Percentiles rank a stretch among this genome's conserved stretches.
Conservation (phyloP, 2,329 filamentous ascomycete species). For the Trichoderma koningiopsis region DNA sequence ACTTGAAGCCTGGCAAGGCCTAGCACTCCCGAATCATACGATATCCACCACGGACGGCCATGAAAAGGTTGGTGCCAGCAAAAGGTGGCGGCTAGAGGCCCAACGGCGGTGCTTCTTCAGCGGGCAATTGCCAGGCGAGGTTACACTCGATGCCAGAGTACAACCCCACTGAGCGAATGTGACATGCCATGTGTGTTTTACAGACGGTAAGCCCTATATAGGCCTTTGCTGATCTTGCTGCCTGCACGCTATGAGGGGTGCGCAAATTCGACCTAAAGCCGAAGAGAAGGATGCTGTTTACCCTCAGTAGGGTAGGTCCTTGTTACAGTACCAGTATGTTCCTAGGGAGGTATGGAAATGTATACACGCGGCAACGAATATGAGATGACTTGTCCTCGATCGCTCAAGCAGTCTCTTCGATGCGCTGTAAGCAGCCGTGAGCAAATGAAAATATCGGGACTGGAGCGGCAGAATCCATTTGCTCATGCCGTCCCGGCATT, state of each 20-base stretch:
- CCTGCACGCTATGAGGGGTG: not conserved
- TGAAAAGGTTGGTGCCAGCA: not conserved
- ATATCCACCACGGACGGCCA: not conserved
- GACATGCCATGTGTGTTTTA: not conserved
- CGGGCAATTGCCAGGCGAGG: not conserved
- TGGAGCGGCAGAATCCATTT: not conserved
- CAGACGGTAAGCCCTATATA: not conserved
- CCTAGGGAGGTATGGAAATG: not conserved
- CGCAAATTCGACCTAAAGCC: not conserved
- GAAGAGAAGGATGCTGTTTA: not conserved
- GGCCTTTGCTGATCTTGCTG: not conserved
- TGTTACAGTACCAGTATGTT: too few species aligned
- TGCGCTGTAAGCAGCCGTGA: not conserved
- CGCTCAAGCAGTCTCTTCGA: not conserved
- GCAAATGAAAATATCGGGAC: not conserved
- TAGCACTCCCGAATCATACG: constrained; percentile 18
- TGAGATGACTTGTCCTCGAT: not conserved
- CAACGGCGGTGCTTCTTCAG: not conserved
- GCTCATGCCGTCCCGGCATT: not conserved
- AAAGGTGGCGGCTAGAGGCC: not conserved
- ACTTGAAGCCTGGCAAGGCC: constrained; percentile 1
- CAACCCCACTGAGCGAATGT: not conserved
- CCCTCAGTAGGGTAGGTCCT: not conserved
- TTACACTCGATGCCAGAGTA: not conserved
- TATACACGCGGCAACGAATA: not conserved